Conservation (phyloP, 2,329 filamentous ascomycete species). For the Fusarium buxicola region DNA sequence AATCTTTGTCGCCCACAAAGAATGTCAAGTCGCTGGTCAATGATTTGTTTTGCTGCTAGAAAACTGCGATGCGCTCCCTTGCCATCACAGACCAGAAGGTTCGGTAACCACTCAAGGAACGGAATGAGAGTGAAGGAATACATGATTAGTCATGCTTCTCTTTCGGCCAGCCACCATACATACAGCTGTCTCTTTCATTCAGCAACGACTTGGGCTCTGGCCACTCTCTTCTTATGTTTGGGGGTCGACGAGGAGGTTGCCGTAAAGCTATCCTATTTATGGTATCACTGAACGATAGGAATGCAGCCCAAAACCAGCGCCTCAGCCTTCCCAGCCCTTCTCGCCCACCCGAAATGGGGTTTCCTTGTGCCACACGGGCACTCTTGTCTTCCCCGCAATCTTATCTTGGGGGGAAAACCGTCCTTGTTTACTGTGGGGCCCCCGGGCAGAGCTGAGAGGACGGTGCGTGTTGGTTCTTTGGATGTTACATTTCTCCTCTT, state of each 20-base stretch:
- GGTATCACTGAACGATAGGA: not conserved
- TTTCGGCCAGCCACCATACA: not conserved
- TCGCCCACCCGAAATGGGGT: slow-evolving; percentile 4
- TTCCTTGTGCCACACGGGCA: slow-evolving; percentile 11
- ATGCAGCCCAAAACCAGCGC: not conserved
- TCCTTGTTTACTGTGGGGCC: not conserved
- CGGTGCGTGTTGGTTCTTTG: not conserved
- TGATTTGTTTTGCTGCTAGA: slow-evolving; percentile 21
- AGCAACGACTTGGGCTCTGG: not conserved
- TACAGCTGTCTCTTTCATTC: not conserved
- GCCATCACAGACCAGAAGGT: slow-evolving; percentile 38
- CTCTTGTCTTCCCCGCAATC: slow-evolving; percentile 11
- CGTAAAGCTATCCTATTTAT: slow-evolving; percentile 15
- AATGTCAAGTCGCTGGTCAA: not conserved
- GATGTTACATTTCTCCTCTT: slow-evolving; percentile 39
- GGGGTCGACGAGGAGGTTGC: not conserved
- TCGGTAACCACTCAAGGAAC: slow-evolving; percentile 15
- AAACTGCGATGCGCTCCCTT: slow-evolving; percentile 12
- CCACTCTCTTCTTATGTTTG: too few species aligned
- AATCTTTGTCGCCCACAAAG: not conserved
- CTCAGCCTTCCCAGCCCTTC: not conserved
- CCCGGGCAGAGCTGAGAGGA: not conserved
- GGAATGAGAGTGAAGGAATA: not conserved
- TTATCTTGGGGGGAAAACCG: not conserved
- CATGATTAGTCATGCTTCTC: slow-evolving; percentile 29